Base-by-base conservation (phyloP, 352 stramenopile species). In the Phytopythium helicoides region DNA sequence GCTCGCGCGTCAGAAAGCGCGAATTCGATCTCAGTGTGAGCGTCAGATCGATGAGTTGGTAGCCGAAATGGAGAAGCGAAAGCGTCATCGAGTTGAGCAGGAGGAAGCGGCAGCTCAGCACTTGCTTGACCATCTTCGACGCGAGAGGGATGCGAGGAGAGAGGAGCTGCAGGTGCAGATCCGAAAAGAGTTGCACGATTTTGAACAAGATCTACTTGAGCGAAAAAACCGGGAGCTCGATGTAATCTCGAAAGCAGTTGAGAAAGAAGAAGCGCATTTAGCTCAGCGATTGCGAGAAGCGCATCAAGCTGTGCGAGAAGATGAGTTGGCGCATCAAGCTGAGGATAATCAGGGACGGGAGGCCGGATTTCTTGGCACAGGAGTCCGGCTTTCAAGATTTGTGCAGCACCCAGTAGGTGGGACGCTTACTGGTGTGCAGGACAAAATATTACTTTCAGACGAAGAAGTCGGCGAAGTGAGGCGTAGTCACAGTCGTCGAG, bases 1-100 rank as follows among this genome's bases (percentile, higher is more conserved):
- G 3, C 38, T 92, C n/a, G 65, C 77, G 26, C 61, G 81, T 0
- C 71, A 86, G 23, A 92, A 90, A 57, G 79, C 81, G 44, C 72
- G 81, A 1, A 26, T 86, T 18, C 79, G 77, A 5, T 69, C 74
- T 18, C 74, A 87, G 41, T 80, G 81, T 45, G 81, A 90, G 33
- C 70, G 69, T 18, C 73, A 83, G 35, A 8, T 92, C 9, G 81
- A 88, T 5, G 79, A 92, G 6, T 53, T 89, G 1, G 54, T 80
- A 9, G 72, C 66, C 12, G 75, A 87, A 19, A 63, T 90, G 9
- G 77, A 92, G 42, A 67, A 70, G 33, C 69, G 77, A 54, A 83
- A 76, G 31, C 64, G 71, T 35, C 49, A 68, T 6, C 74, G 81
- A 2, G 51, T 87, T 37, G 68, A 89, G 49, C 77, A 88, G 33